Percentiles rank a stretch among this genome's conserved stretches.
Conservation (phyloP, 805 yeast species). For the Candida maltosa region DNA sequence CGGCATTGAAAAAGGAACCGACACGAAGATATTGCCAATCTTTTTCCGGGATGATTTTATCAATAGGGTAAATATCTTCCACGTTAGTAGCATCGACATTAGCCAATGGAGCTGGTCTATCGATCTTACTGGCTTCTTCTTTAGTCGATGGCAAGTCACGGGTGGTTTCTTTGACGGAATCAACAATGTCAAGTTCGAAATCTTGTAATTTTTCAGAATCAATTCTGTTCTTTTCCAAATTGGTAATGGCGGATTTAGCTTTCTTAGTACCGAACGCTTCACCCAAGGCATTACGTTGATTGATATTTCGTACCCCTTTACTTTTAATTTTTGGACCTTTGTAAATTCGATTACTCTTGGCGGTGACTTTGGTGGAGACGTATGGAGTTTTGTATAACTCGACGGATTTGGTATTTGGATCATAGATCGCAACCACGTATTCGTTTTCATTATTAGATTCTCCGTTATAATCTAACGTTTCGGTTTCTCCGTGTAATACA, state of each 20-base stretch:
- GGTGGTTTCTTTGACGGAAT: constrained; percentile 69
- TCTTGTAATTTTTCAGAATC: constrained; percentile 79
- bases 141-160: constrained; percentile 68
- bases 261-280: constrained; percentile 96
- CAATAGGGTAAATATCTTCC: constrained; percentile 77
- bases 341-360: constrained; percentile 54
- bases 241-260: constrained; percentile 87
- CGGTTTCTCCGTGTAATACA: constrained; percentile 73
- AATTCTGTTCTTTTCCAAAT: constrained; percentile 76
- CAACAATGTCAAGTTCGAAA: constrained; percentile 77
- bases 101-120: constrained; percentile 81
- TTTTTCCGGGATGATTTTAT: constrained; percentile 62
- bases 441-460: constrained; percentile 30
- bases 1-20: constrained; percentile 53
- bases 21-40: constrained; percentile 67
- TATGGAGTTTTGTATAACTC: constrained; percentile 65
- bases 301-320: constrained; percentile 44
- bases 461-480: constrained; percentile 72
- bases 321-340: constrained; percentile 66
- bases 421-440: constrained; percentile 77
- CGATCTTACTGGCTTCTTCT: constrained; percentile 57
- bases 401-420: constrained; percentile 59
- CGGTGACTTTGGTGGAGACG: constrained; percentile 57
- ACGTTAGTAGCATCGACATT: constrained; percentile 77
- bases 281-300: constrained; percentile 82